Percentiles rank a stretch among this genome's conserved stretches.
phyloP scores from a whole-genome alignment of 2,329 filamentous ascomycete species.

The Fusarium sublunatum region DNA sequence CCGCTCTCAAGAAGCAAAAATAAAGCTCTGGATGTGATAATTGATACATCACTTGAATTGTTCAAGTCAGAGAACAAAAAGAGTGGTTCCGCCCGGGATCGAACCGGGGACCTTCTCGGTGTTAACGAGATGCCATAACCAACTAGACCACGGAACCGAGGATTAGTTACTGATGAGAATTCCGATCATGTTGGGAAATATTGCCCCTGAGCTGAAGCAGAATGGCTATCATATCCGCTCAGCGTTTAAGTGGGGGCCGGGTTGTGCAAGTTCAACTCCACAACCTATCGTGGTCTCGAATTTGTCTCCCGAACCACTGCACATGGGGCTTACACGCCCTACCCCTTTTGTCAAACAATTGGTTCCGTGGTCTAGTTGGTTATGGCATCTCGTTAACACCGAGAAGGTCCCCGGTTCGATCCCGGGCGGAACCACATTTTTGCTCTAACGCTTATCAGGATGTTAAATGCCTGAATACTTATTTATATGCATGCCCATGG shows the following conservation, averaged over 20 bases:
- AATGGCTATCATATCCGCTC: neutral
- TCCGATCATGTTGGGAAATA: neutral
- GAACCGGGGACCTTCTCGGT: conserved; percentile 47
- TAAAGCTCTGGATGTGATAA: too few species aligned
- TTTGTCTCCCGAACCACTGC: too few species aligned
- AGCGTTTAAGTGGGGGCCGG: neutral
- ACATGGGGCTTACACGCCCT: conserved; percentile 7
- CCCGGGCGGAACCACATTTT: conserved; percentile 43
- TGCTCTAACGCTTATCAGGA: neutral
- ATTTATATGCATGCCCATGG: too few species aligned
- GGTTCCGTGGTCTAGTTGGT: conserved; percentile 47
- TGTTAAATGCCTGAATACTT: too few species aligned
- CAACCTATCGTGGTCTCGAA: neutral
- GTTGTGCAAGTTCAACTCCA: neutral
- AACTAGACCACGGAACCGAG: conserved; percentile 42
- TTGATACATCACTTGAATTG: neutral
- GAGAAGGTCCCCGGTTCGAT: conserved; percentile 47
- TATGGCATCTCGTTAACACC: conserved; percentile 46
- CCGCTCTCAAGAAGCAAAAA: neutral
- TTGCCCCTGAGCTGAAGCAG: neutral
- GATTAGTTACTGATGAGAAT: conserved; percentile 4
- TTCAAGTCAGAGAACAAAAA: conserved; percentile 9
- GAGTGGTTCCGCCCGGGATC: conserved; percentile 42
- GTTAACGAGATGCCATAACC: too few species aligned
- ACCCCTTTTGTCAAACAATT: neutral